Evolutionary conservation across 2,329 filamentous ascomycete genomes (phyloP), one percentile per base, ranked within the genome.

Genomic region (Ascochyta lentis): DNA sequence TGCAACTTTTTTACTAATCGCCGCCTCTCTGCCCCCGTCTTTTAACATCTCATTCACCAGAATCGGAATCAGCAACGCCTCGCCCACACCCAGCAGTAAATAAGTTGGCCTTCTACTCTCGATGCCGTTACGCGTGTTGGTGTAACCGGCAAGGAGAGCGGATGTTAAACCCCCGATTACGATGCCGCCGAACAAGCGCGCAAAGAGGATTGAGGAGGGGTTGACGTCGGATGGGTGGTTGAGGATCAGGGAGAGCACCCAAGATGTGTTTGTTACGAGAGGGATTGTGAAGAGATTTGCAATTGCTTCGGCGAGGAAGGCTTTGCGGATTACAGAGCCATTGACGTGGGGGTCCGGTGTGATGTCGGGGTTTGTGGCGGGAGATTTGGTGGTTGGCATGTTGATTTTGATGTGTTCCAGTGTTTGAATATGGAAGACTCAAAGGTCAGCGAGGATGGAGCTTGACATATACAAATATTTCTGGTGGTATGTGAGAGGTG

Each of bases 211-310:
- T 2, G 63, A 61, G 1, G 66, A 54, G 1, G 68, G 62, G 27
- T 63, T 69, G 51, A 65, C 64, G 37, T 69, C 48, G 1, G 59
- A 57, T 3, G 65, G 62, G 27, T 59, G 57, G 16, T 59, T 51
- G 16, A 70, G 61, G 2, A 70, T 53, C 4, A 65, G 38, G 9
- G 61, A 65, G 15, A 70, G 61, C 4, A 63, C 61, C 24, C 48
- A 62, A 13, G 45, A 61, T 4, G 67, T 66, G 33, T 70, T 56
- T 19, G 64, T 68, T 23, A 69, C 61, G 4, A 69, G 55, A 7
- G 64, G 68, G 7, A 68, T 60, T 9, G 61, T 67, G 56, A 68
- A 68, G 50, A 70, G 63, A 26, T 69, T 69, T 22, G 64, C 64
- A 39, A 65, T 46, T 34, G 64, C 68, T 60, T 70, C 68, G 15